Evolutionary conservation across 1,284 basidiomycete genomes (phyloP).

Genomic region (Malassezia psittaci): DNA sequence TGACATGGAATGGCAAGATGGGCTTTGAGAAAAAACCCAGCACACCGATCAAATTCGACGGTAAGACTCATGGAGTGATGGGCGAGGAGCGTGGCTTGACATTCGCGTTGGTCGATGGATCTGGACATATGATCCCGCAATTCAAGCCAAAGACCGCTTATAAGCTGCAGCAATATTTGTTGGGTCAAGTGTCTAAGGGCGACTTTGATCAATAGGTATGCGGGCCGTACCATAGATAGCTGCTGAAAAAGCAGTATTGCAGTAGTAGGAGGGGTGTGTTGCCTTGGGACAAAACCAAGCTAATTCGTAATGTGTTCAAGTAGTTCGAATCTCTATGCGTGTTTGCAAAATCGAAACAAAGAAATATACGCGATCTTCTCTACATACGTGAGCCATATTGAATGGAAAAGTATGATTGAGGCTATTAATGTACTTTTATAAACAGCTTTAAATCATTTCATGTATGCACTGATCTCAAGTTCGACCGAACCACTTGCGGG

Average conservation of each 20-base stretch:
- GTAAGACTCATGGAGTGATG: not conserved
- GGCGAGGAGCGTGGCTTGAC: conserved; percentile 10
- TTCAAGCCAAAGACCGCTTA: conserved; percentile 31
- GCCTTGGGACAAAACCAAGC: too few species aligned
- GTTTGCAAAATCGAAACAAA: too few species aligned
- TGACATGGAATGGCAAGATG: conserved; percentile 39
- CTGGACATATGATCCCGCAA: conserved; percentile 39
- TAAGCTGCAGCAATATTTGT: conserved; percentile 32
- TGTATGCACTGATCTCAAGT: not conserved
- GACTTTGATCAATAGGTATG: not conserved
- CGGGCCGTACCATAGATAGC: not conserved
- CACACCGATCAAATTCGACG: not conserved
- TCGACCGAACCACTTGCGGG: conserved; percentile 1
- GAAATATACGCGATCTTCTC: too few species aligned
- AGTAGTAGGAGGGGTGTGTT: too few species aligned
- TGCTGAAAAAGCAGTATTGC: not conserved
- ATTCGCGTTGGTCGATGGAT: conserved; percentile 3
- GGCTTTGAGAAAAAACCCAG: conserved; percentile 28
- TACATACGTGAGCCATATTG: too few species aligned
- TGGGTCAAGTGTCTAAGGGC: conserved; percentile 19
- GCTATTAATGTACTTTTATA: not conserved
- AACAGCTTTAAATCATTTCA: not conserved
- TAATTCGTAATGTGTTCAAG: too few species aligned
- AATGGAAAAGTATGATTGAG: too few species aligned
- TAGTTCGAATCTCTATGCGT: too few species aligned